These are phyloP conservation scores for Penicillium cinerascens DNA, from an alignment of 495 filamentous ascomycete species.

Conservation along the genomic window DNA sequence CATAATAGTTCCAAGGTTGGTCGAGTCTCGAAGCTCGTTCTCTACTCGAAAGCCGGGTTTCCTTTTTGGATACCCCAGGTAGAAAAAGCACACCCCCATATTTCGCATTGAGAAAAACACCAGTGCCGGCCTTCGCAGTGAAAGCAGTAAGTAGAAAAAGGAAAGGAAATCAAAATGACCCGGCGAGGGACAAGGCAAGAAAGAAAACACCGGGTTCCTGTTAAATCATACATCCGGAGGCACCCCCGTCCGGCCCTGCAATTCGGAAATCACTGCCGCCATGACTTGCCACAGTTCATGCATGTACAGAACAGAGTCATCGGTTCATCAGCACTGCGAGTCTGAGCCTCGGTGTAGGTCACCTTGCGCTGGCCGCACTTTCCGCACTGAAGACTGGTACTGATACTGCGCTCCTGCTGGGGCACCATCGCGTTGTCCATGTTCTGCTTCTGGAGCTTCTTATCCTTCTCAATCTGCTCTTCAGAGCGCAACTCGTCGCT, in stretches of 20 bases:
- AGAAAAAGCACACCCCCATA: background rate
- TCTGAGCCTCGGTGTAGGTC: slow-evolving; percentile 93
- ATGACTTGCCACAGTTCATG: slow-evolving; percentile 49
- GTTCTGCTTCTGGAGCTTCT: slow-evolving; percentile 76
- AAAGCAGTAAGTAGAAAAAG: slow-evolving; percentile 11
- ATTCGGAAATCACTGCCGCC: slow-evolving; percentile 37
- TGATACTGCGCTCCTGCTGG: slow-evolving; percentile 73
- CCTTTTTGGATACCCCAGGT: background rate
- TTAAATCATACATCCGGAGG: slow-evolving; percentile 21
- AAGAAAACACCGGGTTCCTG: slow-evolving; percentile 8
- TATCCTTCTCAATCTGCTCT: slow-evolving; percentile 63
- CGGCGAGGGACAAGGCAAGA: background rate
- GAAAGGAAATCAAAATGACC: slow-evolving; percentile 10
- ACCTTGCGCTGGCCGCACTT: slow-evolving; percentile 91
- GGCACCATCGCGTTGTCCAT: slow-evolving; percentile 72
- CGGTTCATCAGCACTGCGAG: slow-evolving; percentile 79
- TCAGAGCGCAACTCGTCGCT: slow-evolving; percentile 75
- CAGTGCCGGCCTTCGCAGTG: slow-evolving; percentile 9
- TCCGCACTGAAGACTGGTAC: slow-evolving; percentile 77
- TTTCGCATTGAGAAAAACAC: slow-evolving; percentile 7
- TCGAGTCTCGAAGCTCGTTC: background rate
- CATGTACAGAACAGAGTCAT: slow-evolving; percentile 49
- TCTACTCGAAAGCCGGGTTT: background rate
- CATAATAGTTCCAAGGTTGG: background rate
- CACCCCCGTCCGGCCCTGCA: background rate